Base-by-base conservation (phyloP, 208 protist species). In the Leishmania braziliensis region DNA sequence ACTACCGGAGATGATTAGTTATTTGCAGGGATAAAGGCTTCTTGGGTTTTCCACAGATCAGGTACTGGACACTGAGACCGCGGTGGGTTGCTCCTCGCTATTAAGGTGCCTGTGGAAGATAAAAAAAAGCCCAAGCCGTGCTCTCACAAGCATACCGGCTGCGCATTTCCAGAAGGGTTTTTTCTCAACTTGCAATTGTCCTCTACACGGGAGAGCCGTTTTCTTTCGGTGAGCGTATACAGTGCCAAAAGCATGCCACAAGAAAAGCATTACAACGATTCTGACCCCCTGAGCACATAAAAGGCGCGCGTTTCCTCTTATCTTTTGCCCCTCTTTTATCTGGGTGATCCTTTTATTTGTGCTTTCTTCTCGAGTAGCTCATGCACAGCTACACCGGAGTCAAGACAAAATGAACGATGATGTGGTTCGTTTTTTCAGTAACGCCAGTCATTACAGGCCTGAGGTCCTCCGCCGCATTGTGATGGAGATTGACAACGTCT, bases 391-490 rank as follows among this genome's bases (percentile, higher is more conserved):
- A 29, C 20, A 71, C 20, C 26, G 65, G 36, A 12, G 20, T 39
- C 65, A 26, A 48, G 36, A 48, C 43, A 63, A 46, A 0, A 90
- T 90, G 87, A 87, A 88, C 76, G 89, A 92, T 65, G 82, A 92
- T 69, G 75, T 92, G 50, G 54, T 88, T n/a, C 81, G 85, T 9
- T 93, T 91, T 81, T 93, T 93, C 69, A 71, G 70, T 12, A 65
- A 77, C 1, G 75, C 80, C 14, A 77, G 81, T 20, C 86, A 88
- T 43, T 90, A 84, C 36, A 75, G 62, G 18, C 82, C 86, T 16
- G 84, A 89, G 20, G 86, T 93, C 29, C 75, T 91, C 1, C 76
- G 74, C 5, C 71, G 77, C 56, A 83, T 93, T 46, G 83, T 90
- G 14, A 81, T 69, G 39, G 91, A 95, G 60, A 78, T 95, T 12